phyloP scores from a whole-genome alignment of 2,329 filamentous ascomycete genomes.

The Aspergillus fijiensis region DNA sequence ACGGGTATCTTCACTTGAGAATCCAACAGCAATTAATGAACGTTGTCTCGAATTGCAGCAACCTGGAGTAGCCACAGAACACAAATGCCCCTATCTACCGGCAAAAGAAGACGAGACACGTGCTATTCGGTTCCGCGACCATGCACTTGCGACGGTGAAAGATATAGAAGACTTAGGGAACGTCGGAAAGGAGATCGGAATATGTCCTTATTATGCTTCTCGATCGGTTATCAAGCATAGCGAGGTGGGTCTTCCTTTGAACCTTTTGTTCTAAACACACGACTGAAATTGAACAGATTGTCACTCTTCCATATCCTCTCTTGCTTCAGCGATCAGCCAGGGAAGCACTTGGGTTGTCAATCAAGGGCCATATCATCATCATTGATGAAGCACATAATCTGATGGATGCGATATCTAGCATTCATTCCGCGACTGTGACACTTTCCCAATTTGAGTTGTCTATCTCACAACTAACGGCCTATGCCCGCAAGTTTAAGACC shows the following conservation, averaged over 20 bases:
- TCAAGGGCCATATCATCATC: constrained; percentile 88
- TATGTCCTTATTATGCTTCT: constrained; percentile 97
- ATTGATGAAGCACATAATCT: constrained; percentile 98
- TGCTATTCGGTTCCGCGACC: constrained; percentile 80
- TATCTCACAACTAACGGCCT: constrained; percentile 72
- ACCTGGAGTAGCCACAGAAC: constrained; percentile 58
- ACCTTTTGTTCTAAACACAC: not conserved
- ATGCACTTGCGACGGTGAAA: constrained; percentile 76
- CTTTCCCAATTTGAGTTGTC: constrained; percentile 71
- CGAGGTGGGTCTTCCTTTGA: constrained; percentile 54
- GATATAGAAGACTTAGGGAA: constrained; percentile 89
- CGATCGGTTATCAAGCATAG: constrained; percentile 76
- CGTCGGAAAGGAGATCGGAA: constrained; percentile 72
- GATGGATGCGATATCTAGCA: constrained; percentile 88
- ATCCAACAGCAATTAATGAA: constrained; percentile 83
- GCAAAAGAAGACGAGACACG: constrained; percentile 71
- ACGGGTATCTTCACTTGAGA: constrained; percentile 68
- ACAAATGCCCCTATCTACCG: constrained; percentile 74
- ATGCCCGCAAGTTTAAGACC: constrained; percentile 84
- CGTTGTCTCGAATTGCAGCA: constrained; percentile 88
- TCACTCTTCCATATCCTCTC: constrained; percentile 89
- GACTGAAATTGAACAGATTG: constrained; percentile 54
- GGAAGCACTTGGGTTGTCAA: constrained; percentile 79
- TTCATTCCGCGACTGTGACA: constrained; percentile 76
- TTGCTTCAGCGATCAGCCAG: constrained; percentile 82